Evolutionary conservation across 257 asterid genomes (phyloP), one percentile per base, ranked within the genome.

Genomic region (Forsythia viridissima): DNA sequence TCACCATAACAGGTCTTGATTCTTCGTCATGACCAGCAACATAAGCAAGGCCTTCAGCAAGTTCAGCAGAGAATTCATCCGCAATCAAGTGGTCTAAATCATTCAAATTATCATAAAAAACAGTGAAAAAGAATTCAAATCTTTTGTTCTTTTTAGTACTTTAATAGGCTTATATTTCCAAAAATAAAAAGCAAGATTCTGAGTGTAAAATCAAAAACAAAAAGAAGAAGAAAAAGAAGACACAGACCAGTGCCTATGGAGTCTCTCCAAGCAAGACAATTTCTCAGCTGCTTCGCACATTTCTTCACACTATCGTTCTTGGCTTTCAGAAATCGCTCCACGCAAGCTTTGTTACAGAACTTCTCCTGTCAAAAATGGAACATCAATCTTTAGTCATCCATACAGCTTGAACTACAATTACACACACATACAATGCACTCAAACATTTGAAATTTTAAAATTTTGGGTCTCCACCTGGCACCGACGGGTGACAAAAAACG

Each of bases 21-120:
- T 92, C 92, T 72, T 91, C 96, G 79, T 96, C 99, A n/a, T 88
- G 90, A 51, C 99, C 99, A 76, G 98, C 97, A 80, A 96, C 98
- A 85, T 89, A 96, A 80, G 99, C 99, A 9, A 86, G 55, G 42
- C 99, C 99, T 40, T 96, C 99, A 59, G 94, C 95, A 8, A 96
- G 86, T 90, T 96, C 99, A 67, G 93, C 95, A 4, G 98, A 93
- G 86, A 96, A 96, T 75, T 96, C 98, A 89, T 96, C 98, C 57
- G 98, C 99, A 38, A 93, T 92, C 85, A 96, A 82, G 82, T 86
- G 83, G 69, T 93, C 99, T 96, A 78, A 76, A 77, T 21, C 40
- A 63, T 83, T 66, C 42, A 84, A 76, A 83, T 40, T 18, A 71
- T 7, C 18, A 63, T 63, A 5, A 75, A 84, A 83, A 81, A 80